phyloP scores from a whole-genome alignment of 2,329 filamentous ascomycete genomes.

The Catunica adiposa region DNA sequence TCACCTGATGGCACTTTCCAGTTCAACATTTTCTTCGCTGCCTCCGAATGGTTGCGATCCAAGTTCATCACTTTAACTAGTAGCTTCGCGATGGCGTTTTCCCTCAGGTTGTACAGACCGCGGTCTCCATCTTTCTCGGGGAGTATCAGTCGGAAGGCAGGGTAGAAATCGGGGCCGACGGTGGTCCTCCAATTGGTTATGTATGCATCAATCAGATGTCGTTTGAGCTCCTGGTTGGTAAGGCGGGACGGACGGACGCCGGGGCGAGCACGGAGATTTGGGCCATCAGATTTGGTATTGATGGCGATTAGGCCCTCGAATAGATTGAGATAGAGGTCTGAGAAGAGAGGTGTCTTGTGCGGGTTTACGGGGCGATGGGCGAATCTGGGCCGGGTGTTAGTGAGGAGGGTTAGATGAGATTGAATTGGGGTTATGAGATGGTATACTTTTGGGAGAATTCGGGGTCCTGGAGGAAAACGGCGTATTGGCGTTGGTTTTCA shows the following conservation, averaged over 20 bases:
- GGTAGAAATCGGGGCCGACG: constrained; percentile 85
- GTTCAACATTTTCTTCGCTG: constrained; percentile 68
- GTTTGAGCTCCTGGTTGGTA: constrained; percentile 60
- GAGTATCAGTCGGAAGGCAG: constrained; percentile 76
- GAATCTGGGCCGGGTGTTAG: constrained; percentile 34
- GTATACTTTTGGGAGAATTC: constrained; percentile 30
- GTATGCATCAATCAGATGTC: constrained; percentile 70
- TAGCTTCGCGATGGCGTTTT: constrained; percentile 75
- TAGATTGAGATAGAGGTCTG: constrained; percentile 56
- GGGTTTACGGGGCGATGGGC: constrained; percentile 71
- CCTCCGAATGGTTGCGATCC: constrained; percentile 63
- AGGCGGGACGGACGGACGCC: constrained; percentile 42
- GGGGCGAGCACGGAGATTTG: constrained; percentile 37
- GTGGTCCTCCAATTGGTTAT: constrained; percentile 74
- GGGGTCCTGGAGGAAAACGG: constrained; percentile 23
- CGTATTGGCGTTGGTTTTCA: constrained; percentile 38
- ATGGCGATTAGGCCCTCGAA: constrained; percentile 71
- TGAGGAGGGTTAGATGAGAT: neutral
- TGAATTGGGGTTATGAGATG: neutral
- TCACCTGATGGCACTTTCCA: constrained; percentile 79
- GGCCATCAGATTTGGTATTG: constrained; percentile 54
- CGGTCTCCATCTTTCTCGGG: constrained; percentile 87
- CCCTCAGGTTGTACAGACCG: constrained; percentile 85
- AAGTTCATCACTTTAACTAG: constrained; percentile 90
- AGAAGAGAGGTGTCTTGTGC: constrained; percentile 64